Evolutionary conservation across 805 yeast species (phyloP), one percentile per base, ranked within the genome.

Genomic region (Blastobotrys mokoenaii): DNA sequence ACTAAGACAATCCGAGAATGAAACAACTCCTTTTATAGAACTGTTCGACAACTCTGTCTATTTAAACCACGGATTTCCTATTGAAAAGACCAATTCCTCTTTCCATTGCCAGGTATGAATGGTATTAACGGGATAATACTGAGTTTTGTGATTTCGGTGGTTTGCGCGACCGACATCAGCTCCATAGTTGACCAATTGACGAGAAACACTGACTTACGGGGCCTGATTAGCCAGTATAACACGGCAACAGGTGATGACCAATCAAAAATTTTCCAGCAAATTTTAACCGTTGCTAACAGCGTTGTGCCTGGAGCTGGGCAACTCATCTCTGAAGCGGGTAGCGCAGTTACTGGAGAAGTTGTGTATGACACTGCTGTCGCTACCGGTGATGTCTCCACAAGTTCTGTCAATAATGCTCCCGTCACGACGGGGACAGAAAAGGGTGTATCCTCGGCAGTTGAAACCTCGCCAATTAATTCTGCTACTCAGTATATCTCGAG

Each of bases 241-340:
- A 42, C 48, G 20, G 53, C 51, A 2, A 42, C 47, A 16, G 56
- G 52, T 9, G 46, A 15, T 2, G 50, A 22, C 17, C 44, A 46
- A 2, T 37, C 35, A 3, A 40, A 51, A 11, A 27, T 43, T 9
- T 51, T 46, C 37, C 25, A 40, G 14, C 32, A 45, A 30, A 44
- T 52, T 27, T 17, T 51, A 17, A 45, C 51, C 17, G 52, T 48
- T 35, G 54, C 56, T 17, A 45, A 52, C 36, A 32, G 38, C 16
- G 46, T 47, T 11, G 49, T 43, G 5, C 42, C 48, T 8, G 56
- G 56, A 11, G 55, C 52, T 7, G 55, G 47, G 16, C n/a, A 38
- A 11, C 27, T 45, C 36, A 46, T 51, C n/a, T 20, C 41, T 8
- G 30, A 27, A 27, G 41, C 29, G 4, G 31, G 27, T 22, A 22